Percentiles rank a stretch among this genome's conserved stretches.
phyloP scores from a whole-genome alignment of 2,329 filamentous ascomycete species.

The Mariannaea elegans region DNA sequence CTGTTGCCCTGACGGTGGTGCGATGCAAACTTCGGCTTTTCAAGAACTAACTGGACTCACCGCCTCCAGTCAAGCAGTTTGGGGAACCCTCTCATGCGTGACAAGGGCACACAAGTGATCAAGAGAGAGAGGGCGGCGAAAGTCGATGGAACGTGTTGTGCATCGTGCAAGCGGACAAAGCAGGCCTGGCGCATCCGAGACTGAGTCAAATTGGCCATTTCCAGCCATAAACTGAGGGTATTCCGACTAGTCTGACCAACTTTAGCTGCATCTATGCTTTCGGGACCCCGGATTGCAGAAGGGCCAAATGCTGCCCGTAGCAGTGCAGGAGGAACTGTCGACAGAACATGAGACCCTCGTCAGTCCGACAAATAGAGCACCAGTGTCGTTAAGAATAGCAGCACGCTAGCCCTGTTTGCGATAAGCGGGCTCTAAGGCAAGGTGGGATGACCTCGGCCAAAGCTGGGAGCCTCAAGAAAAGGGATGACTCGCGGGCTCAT shows the following conservation, averaged over 20 bases:
- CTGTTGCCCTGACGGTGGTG: constrained; percentile 24
- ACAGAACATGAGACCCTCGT: constrained; percentile 9
- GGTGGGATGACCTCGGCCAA: constrained; percentile 10
- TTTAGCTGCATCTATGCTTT: neutral
- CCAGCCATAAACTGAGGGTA: constrained; percentile 10
- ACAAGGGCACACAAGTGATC: neutral
- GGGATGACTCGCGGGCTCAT: constrained; percentile 2
- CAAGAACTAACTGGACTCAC: constrained; percentile 29
- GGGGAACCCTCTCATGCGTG: neutral
- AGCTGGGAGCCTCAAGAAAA: constrained; percentile 22
- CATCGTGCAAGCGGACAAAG: neutral
- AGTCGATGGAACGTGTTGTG: constrained; percentile 11
- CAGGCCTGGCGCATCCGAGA: neutral
- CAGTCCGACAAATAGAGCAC: constrained; percentile 19
- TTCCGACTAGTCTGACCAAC: constrained; percentile 2
- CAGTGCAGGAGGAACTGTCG: neutral
- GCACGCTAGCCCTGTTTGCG: constrained; percentile 22
- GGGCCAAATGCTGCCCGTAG: neutral
- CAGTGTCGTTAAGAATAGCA: constrained; percentile 31
- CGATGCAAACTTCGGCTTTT: constrained; percentile 33
- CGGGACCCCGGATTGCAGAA: neutral
- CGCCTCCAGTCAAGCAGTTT: constrained; percentile 21
- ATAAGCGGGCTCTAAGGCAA: constrained; percentile 20
- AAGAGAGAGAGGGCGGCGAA: neutral
- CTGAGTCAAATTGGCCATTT: neutral